Percentiles rank a stretch among this genome's conserved stretches.
phyloP scores from a whole-genome alignment of 768 basidiomycete species.

The Pisolithus albus region DNA sequence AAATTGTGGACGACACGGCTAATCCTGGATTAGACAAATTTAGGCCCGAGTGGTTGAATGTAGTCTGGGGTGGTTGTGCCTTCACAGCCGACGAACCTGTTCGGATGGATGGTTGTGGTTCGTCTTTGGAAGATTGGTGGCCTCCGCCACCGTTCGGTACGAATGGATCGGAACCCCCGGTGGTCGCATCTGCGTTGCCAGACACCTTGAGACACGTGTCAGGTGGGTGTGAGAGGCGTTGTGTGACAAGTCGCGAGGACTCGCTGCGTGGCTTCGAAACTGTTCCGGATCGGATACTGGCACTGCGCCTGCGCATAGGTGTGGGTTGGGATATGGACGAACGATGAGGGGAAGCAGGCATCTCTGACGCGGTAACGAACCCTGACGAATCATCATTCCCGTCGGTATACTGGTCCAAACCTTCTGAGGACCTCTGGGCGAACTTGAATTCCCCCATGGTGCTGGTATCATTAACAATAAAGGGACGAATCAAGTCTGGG shows the following conservation, averaged over 20 bases:
- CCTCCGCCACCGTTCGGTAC: background rate
- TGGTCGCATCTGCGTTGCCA: constrained; percentile 1
- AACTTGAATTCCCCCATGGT: constrained; percentile 2
- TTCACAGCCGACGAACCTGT: constrained; percentile 12
- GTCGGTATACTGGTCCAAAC: constrained; percentile 6
- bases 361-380: constrained; percentile 10
- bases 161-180: background rate
- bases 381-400: constrained; percentile 2
- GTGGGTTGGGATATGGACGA: constrained; percentile 13
- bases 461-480: constrained; percentile 5
- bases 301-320: constrained; percentile 11
- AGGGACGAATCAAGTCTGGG: constrained; percentile 20
- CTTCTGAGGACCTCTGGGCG: constrained; percentile 1
- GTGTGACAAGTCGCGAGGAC: background rate
- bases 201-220: background rate
- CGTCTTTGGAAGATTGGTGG: constrained; percentile 6
- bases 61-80: background rate
- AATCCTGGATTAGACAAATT: constrained; percentile 4
- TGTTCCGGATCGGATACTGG: constrained; percentile 7
- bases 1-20: constrained; percentile 1
- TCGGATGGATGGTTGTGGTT: constrained; percentile 17
- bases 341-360: constrained; percentile 14
- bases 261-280: constrained; percentile 4
- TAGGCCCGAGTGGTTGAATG: background rate
- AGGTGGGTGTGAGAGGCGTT: background rate